phyloP scores from a whole-genome alignment of 164 flowering plant species.

The Magnolia officinalis region DNA sequence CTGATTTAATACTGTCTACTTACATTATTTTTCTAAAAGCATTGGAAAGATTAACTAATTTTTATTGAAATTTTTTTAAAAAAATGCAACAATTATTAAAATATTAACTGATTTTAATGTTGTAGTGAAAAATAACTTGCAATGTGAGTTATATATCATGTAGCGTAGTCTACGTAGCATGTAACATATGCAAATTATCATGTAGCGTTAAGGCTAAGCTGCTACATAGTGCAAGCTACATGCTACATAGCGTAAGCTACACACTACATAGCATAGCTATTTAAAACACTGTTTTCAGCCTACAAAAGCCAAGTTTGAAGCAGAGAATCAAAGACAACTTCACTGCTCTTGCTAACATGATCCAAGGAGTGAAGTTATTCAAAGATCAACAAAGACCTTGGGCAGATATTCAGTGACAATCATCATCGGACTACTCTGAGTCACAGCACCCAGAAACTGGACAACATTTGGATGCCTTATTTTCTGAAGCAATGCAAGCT shows the following conservation, averaged over 20 bases:
- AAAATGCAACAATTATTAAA: no score
- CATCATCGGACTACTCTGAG: constrained; percentile 99
- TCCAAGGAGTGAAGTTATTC: neutral
- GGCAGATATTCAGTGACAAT: constrained; percentile 95
- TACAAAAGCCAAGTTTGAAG: neutral
- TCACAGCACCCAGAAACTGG: constrained; percentile 97
- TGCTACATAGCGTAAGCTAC: neutral
- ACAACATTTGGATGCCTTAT: constrained; percentile 97
- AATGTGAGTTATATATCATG: no score
- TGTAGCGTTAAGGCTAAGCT: neutral
- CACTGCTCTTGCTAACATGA: neutral
- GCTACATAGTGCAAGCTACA: neutral
- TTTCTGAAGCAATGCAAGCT: constrained; percentile 87
- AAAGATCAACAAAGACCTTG: constrained; percentile 46
- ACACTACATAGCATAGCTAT: neutral
- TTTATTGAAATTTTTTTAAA: no score
- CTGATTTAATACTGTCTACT: no score
- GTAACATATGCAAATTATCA: neutral
- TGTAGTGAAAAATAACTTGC: no score
- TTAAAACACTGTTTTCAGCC: neutral
- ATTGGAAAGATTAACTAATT: no score
- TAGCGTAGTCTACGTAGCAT: no score
- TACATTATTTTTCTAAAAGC: no score
- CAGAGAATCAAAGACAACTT: neutral
- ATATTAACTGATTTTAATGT: no score